These are phyloP conservation scores for Zanthoxylum bungeanum DNA, from an alignment of 345 rosid genomes.

Conservation along the genomic window DNA sequence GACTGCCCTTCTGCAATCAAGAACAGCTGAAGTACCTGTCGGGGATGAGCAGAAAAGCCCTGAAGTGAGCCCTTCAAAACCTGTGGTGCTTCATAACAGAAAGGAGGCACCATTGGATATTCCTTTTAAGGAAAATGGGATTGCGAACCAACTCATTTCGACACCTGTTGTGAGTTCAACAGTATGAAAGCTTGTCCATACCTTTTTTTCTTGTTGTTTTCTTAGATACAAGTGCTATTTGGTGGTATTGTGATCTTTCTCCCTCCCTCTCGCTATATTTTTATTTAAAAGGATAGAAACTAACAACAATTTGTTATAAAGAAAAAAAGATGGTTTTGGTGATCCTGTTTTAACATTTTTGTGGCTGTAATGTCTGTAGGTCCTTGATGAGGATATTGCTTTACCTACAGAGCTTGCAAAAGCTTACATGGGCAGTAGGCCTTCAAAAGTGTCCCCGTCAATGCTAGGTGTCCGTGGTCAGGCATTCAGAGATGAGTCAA, in stretches of 20 bases:
- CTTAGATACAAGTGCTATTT: not conserved
- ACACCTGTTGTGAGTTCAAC: conserved; percentile 43
- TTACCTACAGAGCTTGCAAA: conserved; percentile 97
- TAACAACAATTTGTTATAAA: not conserved
- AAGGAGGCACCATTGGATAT: conserved; percentile 31
- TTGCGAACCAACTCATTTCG: conserved; percentile 30
- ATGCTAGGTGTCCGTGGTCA: conserved; percentile 40
- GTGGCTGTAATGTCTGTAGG: conserved; percentile 45
- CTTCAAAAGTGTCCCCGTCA: conserved; percentile 67
- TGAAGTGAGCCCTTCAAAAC: conserved; percentile 33
- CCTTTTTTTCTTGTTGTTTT: conserved; percentile 1
- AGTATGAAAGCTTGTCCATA: conserved; percentile 33
- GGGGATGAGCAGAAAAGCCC: conserved; percentile 41
- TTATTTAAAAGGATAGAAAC: not conserved
- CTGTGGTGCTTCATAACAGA: conserved; percentile 23
- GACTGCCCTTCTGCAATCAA: conserved; percentile 66
- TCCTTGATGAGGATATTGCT: conserved; percentile 59
- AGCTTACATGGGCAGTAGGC: conserved; percentile 90
- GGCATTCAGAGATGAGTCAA: conserved; percentile 44
- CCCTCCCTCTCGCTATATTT: no score
- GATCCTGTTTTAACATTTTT: conserved; percentile 14
- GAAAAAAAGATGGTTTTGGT: not conserved
- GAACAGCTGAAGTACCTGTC: conserved; percentile 41
- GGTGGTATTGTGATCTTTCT: not conserved
- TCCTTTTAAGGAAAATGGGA: conserved; percentile 37